Percentiles rank a stretch among this genome's conserved stretches.
Conservation (phyloP, 352 stramenopile species). For the Globisporangium apiculatum region DNA sequence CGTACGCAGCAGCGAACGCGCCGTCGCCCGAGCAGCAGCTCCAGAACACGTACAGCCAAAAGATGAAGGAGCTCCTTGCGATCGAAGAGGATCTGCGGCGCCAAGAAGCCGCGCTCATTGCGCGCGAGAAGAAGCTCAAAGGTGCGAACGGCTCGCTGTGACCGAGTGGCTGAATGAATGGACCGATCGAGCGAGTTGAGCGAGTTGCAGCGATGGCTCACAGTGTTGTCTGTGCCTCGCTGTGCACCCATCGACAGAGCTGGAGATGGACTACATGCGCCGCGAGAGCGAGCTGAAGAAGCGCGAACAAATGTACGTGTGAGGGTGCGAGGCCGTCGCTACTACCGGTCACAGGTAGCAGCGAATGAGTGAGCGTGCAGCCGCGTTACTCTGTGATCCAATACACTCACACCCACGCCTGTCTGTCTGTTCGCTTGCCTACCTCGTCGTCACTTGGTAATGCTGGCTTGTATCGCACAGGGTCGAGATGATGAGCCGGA, state of each 20-base stretch:
- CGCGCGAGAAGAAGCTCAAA: constrained; percentile 82
- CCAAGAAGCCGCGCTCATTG: constrained; percentile 77
- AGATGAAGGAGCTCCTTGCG: constrained; percentile 83
- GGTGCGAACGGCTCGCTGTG: constrained; percentile 17
- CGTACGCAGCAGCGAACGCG: constrained; percentile 62
- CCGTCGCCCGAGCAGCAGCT: constrained; percentile 55
- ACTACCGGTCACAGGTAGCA: no score
- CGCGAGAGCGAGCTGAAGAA: constrained; percentile 81
- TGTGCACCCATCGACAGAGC: constrained; percentile 24
- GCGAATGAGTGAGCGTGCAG: no score
- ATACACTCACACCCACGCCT: no score
- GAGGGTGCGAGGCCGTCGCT: background rate
- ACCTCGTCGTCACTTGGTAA: background rate
- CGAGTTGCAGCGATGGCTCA: background rate
- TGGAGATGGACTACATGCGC: constrained; percentile 72
- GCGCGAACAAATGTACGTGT: constrained; percentile 71
- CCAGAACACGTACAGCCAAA: constrained; percentile 77
- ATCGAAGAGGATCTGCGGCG: constrained; percentile 84
- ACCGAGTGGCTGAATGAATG: no score
- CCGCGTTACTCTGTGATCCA: no score
- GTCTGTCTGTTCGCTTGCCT: no score
- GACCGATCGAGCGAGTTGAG: no score
- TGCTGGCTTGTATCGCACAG: constrained; percentile 12
- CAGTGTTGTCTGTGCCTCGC: background rate
- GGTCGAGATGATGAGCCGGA: constrained; percentile 75